Evolutionary conservation across 805 yeast species (phyloP), one percentile per base, ranked within the genome.

Genomic region (Candida glaebosa): DNA sequence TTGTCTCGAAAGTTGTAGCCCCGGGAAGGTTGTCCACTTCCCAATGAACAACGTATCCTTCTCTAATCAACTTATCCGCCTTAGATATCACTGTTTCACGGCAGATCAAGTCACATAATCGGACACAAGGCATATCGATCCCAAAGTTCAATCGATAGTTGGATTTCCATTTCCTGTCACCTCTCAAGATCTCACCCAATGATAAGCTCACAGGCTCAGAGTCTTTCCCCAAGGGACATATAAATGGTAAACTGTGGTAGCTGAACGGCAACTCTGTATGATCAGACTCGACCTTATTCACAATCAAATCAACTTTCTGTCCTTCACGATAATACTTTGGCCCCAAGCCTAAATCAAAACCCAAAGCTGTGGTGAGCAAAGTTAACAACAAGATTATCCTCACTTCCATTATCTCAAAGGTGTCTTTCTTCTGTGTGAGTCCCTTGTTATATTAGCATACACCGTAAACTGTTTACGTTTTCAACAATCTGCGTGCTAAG

Each of bases 1-100:
- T 74, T 5, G 75, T 69, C 25, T 82, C 76, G 49, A 82, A 84
- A 0, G 95, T 84, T 0, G 96, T 87, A 1, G 96, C 91, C 5
- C 93, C 95, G 0, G 96, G 96, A 25, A 88, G 65, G 17, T 82
- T 86, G 63, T 89, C 96, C 12, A 88, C 68, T 18, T 77, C 61
- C 96, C 96, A 88, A 54, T 88, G 90, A 10, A 78, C 89, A 40
- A 82, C 82, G 52, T 88, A 88, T 2, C 85, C 85, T 40, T 81
- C 66, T 50, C 76, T 69, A 28, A 88, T 79, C 45, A 88, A 64
- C 19, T 76, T 71, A 44, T 69, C 78, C 0, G 91, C 87, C 38
- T 76, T 67, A 39, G 60, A 65, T 25, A 84, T 54, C 5, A 77
- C 83, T 1, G 60, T 60, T 14, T 72, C 73, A n/a, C 57, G 61